Evolutionary conservation across 805 yeast species (phyloP), one percentile per base, ranked within the genome.

Genomic region (Ogataea thermomethanolica): DNA sequence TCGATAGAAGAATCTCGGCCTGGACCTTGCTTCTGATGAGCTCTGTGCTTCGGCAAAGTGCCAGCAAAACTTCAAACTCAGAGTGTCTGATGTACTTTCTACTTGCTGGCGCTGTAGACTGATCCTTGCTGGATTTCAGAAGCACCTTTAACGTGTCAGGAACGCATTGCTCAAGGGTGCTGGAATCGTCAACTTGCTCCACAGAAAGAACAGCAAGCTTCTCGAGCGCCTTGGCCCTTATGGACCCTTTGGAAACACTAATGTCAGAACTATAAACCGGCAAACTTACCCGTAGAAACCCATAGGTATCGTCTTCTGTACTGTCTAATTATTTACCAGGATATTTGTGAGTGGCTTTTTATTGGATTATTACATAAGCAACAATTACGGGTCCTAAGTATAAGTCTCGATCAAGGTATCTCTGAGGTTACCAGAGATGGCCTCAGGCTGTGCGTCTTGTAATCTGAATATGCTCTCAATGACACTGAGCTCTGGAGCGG

Each of bases 401-500:
- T 88, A 87, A 37, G 96, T 88, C 73, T 87, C 96, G 61, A 87
- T 88, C 65, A 87, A 78, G 43, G 96, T 88, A 61, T 87, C 96
- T 70, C 95, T 83, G 69, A 87, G 76, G 70, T 84, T 78, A 55
- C 88, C 85, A 41, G 88, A 74, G 49, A 87, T 86, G 42, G 90
- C 73, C 49, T 85, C 93, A 48, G 95, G 95, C 62, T 84, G 86
- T 48, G 89, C 91, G 58, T 87, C 95, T 65, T 88, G 95, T 55
- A 87, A 73, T 69, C 88, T 83, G 79, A 91, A 95, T 54, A 93
- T 95, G 62, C 95, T 84, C 71, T 95, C 99, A 52, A 93, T 78
- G 45, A 93, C 99, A 55, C 96, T 88, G 59, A 93, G 74, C 69
- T 93, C 99, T 35, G 99, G 97, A 34, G 99, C 98, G 50, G 99